A percentile compares a stretch with the other conserved stretches of the same genome.
Evolutionary conservation across 2,329 filamentous ascomycete species (phyloP).

Genomic region (Colletotrichum sp.): DNA sequence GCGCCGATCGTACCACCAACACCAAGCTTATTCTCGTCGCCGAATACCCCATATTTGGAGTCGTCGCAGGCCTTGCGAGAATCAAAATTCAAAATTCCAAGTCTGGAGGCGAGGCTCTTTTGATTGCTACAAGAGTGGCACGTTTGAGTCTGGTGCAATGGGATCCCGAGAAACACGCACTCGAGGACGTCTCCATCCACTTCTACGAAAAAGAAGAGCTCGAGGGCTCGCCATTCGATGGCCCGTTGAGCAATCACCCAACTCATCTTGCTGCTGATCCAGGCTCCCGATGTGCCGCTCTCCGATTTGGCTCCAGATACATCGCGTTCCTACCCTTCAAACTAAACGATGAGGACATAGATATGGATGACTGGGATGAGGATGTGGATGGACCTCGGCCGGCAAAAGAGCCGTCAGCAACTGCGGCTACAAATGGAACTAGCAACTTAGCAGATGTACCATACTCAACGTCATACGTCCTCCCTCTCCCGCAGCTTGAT

Average conservation of each 20-base stretch:
- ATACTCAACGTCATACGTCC: conserved; percentile 90
- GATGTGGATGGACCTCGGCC: conserved; percentile 75
- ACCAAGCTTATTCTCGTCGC: conserved; percentile 84
- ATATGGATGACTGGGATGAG: conserved; percentile 90
- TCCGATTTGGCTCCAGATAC: conserved; percentile 89
- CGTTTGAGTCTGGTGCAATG: conserved; percentile 94
- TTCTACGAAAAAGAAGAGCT: conserved; percentile 97
- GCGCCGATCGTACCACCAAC: conserved; percentile 67
- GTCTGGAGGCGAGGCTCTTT: conserved; percentile 81
- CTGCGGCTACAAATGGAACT: conserved; percentile 37
- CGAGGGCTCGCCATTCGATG: conserved; percentile 81
- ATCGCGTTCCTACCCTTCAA: conserved; percentile 94
- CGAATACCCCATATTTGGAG: conserved; percentile 84
- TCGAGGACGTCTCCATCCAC: conserved; percentile 92
- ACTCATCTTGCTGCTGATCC: conserved; percentile 90
- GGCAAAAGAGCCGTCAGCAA: conserved; percentile 44
- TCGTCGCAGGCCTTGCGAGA: conserved; percentile 80
- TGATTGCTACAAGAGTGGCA: conserved; percentile 87
- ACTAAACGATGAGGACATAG: conserved; percentile 84
- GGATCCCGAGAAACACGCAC: conserved; percentile 79
- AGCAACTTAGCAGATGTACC: conserved; percentile 62
- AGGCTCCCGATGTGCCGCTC: conserved; percentile 87
- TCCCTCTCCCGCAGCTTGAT: conserved; percentile 88
- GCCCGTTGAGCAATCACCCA: conserved; percentile 74
- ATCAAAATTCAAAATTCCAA: conserved; percentile 76